Percentiles rank a stretch among this genome's conserved stretches.
Evolutionary conservation across 177 flowering plant species (phyloP).

Genomic region (Tripterygium wilfordii): DNA sequence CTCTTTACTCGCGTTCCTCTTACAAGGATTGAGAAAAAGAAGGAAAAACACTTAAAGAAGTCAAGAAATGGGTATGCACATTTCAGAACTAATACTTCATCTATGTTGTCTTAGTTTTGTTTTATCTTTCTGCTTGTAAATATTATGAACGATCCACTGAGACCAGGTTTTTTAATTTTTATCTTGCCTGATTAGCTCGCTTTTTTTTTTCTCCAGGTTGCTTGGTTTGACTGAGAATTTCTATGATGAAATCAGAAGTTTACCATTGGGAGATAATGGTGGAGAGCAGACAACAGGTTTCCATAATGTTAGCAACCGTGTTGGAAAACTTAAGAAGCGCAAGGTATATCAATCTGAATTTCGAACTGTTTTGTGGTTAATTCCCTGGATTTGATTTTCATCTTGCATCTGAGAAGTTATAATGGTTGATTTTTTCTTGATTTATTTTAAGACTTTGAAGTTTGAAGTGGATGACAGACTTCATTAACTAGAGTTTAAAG

Average conservation of each 20-base stretch:
- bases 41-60: slow-evolving; percentile 50
- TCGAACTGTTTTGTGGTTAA: too few relatives aligned
- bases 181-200: neutral
- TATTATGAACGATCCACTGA: neutral
- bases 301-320: slow-evolving; percentile 16
- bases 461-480: too few relatives aligned
- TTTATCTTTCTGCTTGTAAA: neutral
- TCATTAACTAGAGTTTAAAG: too few relatives aligned
- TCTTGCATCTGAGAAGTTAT: too few relatives aligned
- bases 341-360: slow-evolving; percentile 64
- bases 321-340: slow-evolving; percentile 45
- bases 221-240: slow-evolving; percentile 66
- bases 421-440: too few relatives aligned
- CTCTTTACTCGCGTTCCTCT: slow-evolving; percentile 74
- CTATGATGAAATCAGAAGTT: slow-evolving; percentile 56
- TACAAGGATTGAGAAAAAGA: slow-evolving; percentile 66
- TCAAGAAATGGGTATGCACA: slow-evolving; percentile 55
- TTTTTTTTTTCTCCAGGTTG: slow-evolving; percentile 41
- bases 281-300: slow-evolving; percentile 12
- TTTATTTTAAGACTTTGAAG: too few relatives aligned
- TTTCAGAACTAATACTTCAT: neutral
- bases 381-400: too few relatives aligned
- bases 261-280: slow-evolving; percentile 46
- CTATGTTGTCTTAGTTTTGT: neutral
- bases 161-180: neutral